phyloP scores from a whole-genome alignment of 306 rosid species.

The Cicer yamashitae region DNA sequence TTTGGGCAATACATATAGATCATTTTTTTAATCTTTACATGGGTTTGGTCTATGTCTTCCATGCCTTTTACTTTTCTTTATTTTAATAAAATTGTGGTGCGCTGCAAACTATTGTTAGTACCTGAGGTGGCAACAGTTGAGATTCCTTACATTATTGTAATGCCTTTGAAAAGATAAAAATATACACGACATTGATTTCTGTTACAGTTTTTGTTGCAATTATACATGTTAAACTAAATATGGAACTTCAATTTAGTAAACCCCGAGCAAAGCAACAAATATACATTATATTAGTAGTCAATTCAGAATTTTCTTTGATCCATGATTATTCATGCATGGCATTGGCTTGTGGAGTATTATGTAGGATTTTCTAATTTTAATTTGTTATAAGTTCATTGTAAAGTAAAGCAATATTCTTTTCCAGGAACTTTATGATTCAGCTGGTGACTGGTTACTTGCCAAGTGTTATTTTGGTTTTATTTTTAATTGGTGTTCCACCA shows the following conservation, averaged over 20 bases:
- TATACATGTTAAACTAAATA: conserved; percentile 7
- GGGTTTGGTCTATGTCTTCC: not conserved
- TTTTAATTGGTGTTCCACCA: conserved; percentile 75
- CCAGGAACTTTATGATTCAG: conserved; percentile 71
- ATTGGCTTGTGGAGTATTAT: conserved; percentile 23
- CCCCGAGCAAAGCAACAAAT: conserved; percentile 14
- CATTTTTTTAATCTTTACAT: not conserved
- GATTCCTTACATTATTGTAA: not conserved
- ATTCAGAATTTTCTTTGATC: conserved; percentile 2
- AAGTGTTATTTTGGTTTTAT: conserved; percentile 79
- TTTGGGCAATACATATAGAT: not conserved
- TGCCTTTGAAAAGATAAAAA: not conserved
- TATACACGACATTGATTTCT: not conserved
- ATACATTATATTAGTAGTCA: conserved; percentile 23
- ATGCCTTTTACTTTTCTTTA: not conserved
- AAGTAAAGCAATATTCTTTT: conserved; percentile 38
- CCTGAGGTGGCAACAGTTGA: not conserved
- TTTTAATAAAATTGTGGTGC: not conserved
- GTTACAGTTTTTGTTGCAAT: not conserved
- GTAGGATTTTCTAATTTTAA: conserved; percentile 1
- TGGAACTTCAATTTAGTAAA: conserved; percentile 25
- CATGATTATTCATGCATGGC: not conserved
- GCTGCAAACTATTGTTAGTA: not conserved
- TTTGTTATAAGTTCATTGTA: not conserved
- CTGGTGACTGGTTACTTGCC: conserved; percentile 93